Conservation (phyloP, 1,139 yeast species). For the Pichia sp. region DNA sequence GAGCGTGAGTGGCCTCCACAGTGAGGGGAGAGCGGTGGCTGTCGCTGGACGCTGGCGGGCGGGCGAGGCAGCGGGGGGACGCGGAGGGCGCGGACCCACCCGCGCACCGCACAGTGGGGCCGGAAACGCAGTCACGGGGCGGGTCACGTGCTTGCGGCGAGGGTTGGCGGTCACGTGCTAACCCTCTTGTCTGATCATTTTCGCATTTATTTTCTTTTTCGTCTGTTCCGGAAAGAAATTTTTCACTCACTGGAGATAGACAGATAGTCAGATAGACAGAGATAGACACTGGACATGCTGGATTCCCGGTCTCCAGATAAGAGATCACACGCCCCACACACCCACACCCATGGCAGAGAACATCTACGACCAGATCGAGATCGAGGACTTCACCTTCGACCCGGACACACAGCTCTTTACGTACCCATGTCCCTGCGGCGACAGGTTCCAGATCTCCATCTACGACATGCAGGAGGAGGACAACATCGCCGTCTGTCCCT, state of each 20-base stretch:
- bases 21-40: no score
- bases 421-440: slow-evolving; percentile 99
- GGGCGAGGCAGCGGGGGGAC: no score
- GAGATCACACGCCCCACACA: no score
- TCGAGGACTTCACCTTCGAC: slow-evolving; percentile 94
- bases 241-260: background rate
- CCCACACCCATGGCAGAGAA: slow-evolving; percentile 18
- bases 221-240: background rate
- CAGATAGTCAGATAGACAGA: no score
- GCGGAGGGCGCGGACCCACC: no score
- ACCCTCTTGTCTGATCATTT: no score
- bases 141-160: background rate
- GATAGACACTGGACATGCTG: no score
- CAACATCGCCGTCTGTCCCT: slow-evolving; percentile 94
- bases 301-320: no score
- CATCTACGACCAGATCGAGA: slow-evolving; percentile 91
- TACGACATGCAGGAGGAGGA: slow-evolving; percentile 91
- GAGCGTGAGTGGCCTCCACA: no score
- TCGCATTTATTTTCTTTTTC: no score
- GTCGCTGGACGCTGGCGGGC: no score
- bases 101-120: background rate
- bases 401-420: slow-evolving; percentile 76
- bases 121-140: background rate
- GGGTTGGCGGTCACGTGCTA: slow-evolving; percentile 1
- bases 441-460: slow-evolving; percentile 79